phyloP scores from a whole-genome alignment of 805 yeast genomes.

The Lipomyces yamanashiensis region DNA sequence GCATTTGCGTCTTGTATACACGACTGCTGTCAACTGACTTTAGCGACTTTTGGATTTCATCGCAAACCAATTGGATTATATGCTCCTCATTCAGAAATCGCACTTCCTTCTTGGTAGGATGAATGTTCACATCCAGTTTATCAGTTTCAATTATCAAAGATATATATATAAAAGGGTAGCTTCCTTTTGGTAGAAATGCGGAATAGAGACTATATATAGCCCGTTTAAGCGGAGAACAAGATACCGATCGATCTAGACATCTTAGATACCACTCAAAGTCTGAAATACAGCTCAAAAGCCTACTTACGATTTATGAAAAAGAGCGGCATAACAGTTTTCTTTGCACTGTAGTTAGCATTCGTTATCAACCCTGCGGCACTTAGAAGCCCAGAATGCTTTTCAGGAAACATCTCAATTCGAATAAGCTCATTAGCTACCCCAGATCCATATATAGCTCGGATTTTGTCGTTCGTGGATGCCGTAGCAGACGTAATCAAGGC shows the following conservation, averaged over 20 bases:
- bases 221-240: constrained; percentile 77
- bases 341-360: constrained; percentile 70
- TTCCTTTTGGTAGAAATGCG: constrained; percentile 75
- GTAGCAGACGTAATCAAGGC: constrained; percentile 63
- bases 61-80: constrained; percentile 66
- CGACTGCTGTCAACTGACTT: constrained; percentile 68
- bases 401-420: constrained; percentile 49
- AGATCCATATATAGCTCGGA: constrained; percentile 74
- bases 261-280: background rate
- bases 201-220: constrained; percentile 68
- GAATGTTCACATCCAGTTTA: constrained; percentile 89
- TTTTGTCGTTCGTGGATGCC: constrained; percentile 63
- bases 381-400: constrained; percentile 55
- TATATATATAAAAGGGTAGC: constrained; percentile 75
- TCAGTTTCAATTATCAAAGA: constrained; percentile 67
- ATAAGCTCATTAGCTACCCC: constrained; percentile 68
- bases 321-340: constrained; percentile 67
- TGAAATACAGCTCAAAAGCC: background rate
- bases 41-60: constrained; percentile 55
- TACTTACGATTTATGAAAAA: constrained; percentile 71
- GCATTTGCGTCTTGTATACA: constrained; percentile 67
- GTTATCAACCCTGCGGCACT: constrained; percentile 66
- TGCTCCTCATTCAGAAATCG: constrained; percentile 85
- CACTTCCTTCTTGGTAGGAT: constrained; percentile 94
- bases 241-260: constrained; percentile 63